Conservation (phyloP, 345 rosid species). For the Moricandia arvensis region DNA sequence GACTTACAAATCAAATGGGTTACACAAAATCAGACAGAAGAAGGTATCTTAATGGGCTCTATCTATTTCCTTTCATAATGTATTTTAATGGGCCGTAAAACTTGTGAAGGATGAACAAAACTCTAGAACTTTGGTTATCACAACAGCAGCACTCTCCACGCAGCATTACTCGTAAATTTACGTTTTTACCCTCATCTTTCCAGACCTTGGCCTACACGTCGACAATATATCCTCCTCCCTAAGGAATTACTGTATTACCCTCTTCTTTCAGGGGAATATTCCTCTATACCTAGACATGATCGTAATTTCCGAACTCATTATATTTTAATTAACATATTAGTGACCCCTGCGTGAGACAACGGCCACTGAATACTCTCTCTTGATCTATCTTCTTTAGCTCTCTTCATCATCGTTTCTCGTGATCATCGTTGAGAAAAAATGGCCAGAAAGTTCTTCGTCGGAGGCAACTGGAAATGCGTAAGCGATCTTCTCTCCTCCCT, state of each 20-base stretch:
- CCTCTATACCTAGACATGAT: background rate
- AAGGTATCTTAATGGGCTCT: constrained; percentile 1
- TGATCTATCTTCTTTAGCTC: constrained; percentile 23
- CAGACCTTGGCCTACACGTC: constrained; percentile 38
- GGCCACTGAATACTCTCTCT: constrained; percentile 32
- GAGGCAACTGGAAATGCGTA: constrained; percentile 99
- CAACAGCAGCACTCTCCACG: background rate
- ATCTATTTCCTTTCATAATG: background rate
- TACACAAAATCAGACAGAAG: background rate
- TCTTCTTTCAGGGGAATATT: constrained; percentile 12
- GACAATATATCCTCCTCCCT: background rate
- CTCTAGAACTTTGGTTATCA: too few species aligned
- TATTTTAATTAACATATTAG: constrained; percentile 4
- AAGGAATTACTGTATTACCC: background rate
- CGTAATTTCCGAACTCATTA: background rate
- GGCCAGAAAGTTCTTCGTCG: constrained; percentile 90
- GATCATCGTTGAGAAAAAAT: constrained; percentile 46
- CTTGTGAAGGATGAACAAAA: too few species aligned
- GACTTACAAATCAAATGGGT: background rate
- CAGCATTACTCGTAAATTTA: background rate
- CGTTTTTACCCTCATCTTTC: background rate
- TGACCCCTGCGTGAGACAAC: constrained; percentile 27
- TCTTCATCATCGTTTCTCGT: constrained; percentile 24
- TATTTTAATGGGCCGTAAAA: constrained; percentile 8
- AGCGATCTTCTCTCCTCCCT: constrained; percentile 22